Evolutionary conservation across 306 rosid genomes (phyloP).

Genomic region (Cyclanthera cordifolia): DNA sequence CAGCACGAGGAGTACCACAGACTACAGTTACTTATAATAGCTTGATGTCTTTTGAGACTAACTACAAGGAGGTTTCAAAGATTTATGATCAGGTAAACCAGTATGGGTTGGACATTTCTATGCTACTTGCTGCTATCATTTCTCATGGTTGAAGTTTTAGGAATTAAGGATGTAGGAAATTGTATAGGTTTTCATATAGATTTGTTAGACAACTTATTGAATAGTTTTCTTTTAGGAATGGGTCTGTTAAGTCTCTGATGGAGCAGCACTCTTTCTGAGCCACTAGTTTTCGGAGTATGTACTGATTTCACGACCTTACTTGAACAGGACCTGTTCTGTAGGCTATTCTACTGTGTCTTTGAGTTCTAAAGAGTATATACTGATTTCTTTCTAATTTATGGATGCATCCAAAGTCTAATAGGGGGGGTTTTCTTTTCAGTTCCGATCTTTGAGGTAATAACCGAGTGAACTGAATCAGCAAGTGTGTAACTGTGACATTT

Average conservation of each 20-base stretch:
- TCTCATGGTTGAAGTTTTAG: not conserved
- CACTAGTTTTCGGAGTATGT: not conserved
- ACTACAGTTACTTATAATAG: constrained; percentile 77
- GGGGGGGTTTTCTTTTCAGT: not conserved
- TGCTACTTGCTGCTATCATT: not conserved
- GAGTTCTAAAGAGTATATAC: too few relatives aligned
- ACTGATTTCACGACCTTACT: too few relatives aligned
- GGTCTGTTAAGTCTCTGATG: not conserved
- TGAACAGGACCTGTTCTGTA: too few relatives aligned
- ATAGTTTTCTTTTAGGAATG: not conserved
- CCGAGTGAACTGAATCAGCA: not conserved
- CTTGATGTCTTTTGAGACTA: constrained; percentile 79
- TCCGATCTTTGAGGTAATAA: not conserved
- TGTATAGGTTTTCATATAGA: not conserved
- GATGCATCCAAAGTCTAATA: not conserved
- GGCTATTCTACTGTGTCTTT: too few relatives aligned
- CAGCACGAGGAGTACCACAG: constrained; percentile 57
- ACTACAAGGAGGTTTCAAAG: constrained; percentile 85
- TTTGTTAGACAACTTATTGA: not conserved
- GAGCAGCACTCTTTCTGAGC: not conserved
- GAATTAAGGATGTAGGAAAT: not conserved
- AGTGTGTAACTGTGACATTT: not conserved
- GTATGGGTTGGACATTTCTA: not conserved
- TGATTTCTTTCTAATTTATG: not conserved
- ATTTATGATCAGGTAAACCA: constrained; percentile 75